Conservation (phyloP, 805 yeast genomes). For the Candida lessepsii region DNA sequence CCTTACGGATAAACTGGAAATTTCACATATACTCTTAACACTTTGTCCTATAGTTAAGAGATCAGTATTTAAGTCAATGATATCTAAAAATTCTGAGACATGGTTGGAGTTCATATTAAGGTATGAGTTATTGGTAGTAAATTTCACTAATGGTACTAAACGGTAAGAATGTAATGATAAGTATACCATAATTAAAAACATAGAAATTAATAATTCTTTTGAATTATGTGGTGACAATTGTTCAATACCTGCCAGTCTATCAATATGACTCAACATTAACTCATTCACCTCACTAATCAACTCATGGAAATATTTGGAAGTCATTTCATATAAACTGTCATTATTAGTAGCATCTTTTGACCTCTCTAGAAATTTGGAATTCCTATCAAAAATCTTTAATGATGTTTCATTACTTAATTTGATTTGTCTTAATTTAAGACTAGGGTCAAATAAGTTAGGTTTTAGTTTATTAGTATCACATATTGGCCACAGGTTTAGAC, state of each 20-base stretch:
- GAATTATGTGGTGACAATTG: not conserved
- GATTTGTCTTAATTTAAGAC: not conserved
- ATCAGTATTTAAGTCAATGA: slow-evolving; percentile 48
- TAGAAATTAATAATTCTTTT: not conserved
- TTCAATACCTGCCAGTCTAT: slow-evolving; percentile 9
- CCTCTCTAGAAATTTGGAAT: slow-evolving; percentile 7
- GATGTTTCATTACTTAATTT: not conserved
- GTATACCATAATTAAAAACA: slow-evolving; percentile 24
- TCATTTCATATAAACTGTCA: slow-evolving; percentile 1
- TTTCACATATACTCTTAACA: slow-evolving; percentile 1
- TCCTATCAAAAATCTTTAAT: not conserved
- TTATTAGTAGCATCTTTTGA: not conserved
- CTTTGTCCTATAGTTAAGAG: slow-evolving; percentile 8
- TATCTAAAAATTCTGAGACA: too few relatives aligned
- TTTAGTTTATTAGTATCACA: slow-evolving; percentile 3
- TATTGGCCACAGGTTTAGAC: slow-evolving; percentile 10
- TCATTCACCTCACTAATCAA: slow-evolving; percentile 2
- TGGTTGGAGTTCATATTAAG: too few relatives aligned
- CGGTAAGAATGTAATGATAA: slow-evolving; percentile 32
- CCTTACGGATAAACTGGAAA: slow-evolving; percentile 1
- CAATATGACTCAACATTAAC: slow-evolving; percentile 6
- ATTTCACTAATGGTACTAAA: slow-evolving; percentile 27
- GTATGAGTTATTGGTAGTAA: too few relatives aligned
- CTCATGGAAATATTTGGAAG: slow-evolving; percentile 5
- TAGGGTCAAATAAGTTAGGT: not conserved